phyloP scores from a whole-genome alignment of 345 rosid genomes.

The Murraya paniculata region DNA sequence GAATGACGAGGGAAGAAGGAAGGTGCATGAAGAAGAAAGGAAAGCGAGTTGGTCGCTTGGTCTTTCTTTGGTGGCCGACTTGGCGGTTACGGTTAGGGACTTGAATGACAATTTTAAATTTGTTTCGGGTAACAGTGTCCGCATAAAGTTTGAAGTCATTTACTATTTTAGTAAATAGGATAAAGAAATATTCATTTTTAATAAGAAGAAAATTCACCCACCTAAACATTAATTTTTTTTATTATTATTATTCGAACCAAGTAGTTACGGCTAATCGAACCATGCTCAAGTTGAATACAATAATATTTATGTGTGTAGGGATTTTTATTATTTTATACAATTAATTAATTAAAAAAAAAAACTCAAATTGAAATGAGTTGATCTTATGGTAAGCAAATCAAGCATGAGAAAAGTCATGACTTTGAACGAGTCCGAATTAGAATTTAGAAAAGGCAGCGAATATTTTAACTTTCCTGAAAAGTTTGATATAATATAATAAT shows the following conservation, averaged over 20 bases:
- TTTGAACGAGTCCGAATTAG: not conserved
- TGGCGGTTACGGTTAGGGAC: not conserved
- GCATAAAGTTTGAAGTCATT: no score
- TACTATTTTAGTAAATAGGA: not conserved
- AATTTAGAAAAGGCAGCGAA: not conserved
- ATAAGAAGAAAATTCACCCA: no score
- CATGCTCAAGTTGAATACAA: no score
- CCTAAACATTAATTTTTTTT: no score
- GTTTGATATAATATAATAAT: no score
- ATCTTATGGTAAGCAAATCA: not conserved
- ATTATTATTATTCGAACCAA: no score
- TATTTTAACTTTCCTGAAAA: not conserved
- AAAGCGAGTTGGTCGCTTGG: not conserved
- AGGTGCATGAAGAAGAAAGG: not conserved
- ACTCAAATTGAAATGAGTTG: no score
- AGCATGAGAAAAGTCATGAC: not conserved
- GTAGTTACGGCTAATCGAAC: no score
- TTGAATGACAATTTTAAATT: not conserved
- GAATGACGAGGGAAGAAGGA: not conserved
- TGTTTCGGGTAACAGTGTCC: not conserved
- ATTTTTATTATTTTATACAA: no score
- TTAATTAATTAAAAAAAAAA: no score
- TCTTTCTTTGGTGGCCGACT: no score
- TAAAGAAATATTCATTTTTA: not conserved
- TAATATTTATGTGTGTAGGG: no score